Base-by-base conservation (phyloP, 1,139 yeast species). In the Geotrichum fermentans region DNA sequence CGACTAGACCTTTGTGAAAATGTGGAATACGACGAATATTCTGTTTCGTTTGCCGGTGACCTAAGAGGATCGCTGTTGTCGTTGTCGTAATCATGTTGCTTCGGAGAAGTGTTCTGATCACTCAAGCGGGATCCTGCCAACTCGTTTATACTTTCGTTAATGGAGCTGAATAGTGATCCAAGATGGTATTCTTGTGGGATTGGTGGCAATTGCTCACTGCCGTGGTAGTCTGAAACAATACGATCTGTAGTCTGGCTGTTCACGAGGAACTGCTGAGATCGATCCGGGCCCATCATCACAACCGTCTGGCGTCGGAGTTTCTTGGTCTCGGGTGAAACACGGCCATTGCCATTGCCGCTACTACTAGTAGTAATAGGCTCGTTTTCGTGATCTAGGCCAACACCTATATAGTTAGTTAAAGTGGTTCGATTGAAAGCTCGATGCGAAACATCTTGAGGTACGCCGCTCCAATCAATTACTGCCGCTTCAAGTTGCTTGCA, bases 251-350 rank as follows among this genome's bases (percentile, higher is more conserved):
- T 17, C 18, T 17, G 11, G 14, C 44, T 10, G 16, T 40, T 40
- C 7, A 40, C 14, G 14, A 40, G 17, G 37, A 14, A 22, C 14
- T 21, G 16, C 5, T 40, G 37, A 13, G 21, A 26, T 7, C 28
- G 20, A 16, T 32, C 24, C 5, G 44, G 7, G 4, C 29, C 29
- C 3, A 34, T 8, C 14, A 40, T 40, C 6, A 40, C 37, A 14
- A 29, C 44, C n/a, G 44, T 40, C 14, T 40, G 44, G 5, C 44
- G 36, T 13, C 44, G 36, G 10, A 30, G 24, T 40, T 29, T 17
- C 29, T 40, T 40, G 5, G 11, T 30, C n/a, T 24, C 28, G 28
- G n/a, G n/a, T n/a, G n/a, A n/a, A n/a, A n/a, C n/a, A n/a, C n/a
- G n/a, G n/a, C n/a, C n/a, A n/a, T n/a, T n/a, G n/a, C n/a, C n/a